A percentile compares a stretch with the other conserved stretches of the same genome.
Conservation (phyloP, 495 filamentous ascomycete species). For the Tuber aestivum region DNA sequence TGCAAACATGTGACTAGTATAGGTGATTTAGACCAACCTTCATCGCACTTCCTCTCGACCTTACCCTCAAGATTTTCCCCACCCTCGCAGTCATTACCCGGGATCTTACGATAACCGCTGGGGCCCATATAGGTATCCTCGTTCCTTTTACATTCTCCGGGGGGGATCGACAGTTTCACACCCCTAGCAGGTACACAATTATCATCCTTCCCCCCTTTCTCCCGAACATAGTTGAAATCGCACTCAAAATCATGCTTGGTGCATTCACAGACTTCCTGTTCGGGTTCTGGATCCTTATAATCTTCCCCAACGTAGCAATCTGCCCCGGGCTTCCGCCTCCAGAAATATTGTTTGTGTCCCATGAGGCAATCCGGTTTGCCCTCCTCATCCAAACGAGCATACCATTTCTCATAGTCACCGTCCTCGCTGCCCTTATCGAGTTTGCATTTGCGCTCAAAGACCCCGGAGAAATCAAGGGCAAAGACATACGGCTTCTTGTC, state of each 20-base stretch:
- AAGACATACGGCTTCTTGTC: slow-evolving; percentile 53
- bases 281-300: slow-evolving; percentile 64
- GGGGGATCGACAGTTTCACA: slow-evolving; percentile 48
- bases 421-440: slow-evolving; percentile 46
- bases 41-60: slow-evolving; percentile 54
- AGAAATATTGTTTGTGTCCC: slow-evolving; percentile 83
- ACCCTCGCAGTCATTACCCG: slow-evolving; percentile 75
- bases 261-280: slow-evolving; percentile 69
- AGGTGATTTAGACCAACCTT: slow-evolving; percentile 31
- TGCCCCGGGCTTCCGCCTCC: slow-evolving; percentile 71
- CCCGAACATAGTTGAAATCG: slow-evolving; percentile 74
- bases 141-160: slow-evolving; percentile 61
- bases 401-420: slow-evolving; percentile 78
- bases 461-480: slow-evolving; percentile 70
- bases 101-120: slow-evolving; percentile 87
- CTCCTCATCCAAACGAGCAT: slow-evolving; percentile 70
- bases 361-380: slow-evolving; percentile 81
- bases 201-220: slow-evolving; percentile 52
- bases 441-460: slow-evolving; percentile 76
- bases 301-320: slow-evolving; percentile 84
- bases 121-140: slow-evolving; percentile 69
- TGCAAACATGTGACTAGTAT: background rate
- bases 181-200: slow-evolving; percentile 53
- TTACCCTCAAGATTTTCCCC: slow-evolving; percentile 53
- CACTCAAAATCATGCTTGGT: slow-evolving; percentile 83